Conservation (phyloP, 2,329 filamentous ascomycete genomes). For the Parasarocladium wereldwijsianum region DNA sequence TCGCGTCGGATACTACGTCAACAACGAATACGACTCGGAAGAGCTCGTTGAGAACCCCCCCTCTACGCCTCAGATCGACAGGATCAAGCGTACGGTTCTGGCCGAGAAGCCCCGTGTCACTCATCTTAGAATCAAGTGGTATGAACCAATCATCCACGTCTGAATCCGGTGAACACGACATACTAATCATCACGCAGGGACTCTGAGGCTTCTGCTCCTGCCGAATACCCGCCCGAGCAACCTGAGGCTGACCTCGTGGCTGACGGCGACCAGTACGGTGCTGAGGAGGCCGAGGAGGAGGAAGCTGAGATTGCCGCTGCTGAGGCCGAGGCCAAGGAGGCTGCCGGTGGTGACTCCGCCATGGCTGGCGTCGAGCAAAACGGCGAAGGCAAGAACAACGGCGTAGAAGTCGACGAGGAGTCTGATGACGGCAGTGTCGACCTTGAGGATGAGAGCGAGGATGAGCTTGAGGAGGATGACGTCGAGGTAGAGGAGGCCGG, state of each 20-base stretch:
- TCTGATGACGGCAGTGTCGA: conserved; percentile 68
- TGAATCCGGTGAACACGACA: no score
- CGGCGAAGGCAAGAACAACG: conserved; percentile 19
- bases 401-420: conserved; percentile 48
- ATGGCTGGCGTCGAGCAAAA: conserved; percentile 56
- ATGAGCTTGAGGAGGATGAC: conserved; percentile 55
- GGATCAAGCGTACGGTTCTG: conserved; percentile 80
- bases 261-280: conserved; percentile 82
- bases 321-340: conserved; percentile 29
- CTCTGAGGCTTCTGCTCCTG: conserved; percentile 88
- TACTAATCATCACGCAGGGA: conserved; percentile 47
- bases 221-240: conserved; percentile 94
- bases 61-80: conserved; percentile 81
- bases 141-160: no score
- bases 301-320: conserved; percentile 41
- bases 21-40: conserved; percentile 95
- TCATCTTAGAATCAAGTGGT: conserved; percentile 98
- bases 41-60: conserved; percentile 82
- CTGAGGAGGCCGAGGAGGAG: conserved; percentile 69
- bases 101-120: conserved; percentile 97
- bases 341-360: conserved; percentile 44
- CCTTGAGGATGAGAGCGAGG: conserved; percentile 62
- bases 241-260: conserved; percentile 80
- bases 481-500: conserved; percentile 21
- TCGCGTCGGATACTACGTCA: conserved; percentile 97